Evolutionary conservation across 768 basidiomycete genomes (phyloP), one percentile per base, ranked within the genome.

Genomic region (Lanmaoa pseudosensibilis): DNA sequence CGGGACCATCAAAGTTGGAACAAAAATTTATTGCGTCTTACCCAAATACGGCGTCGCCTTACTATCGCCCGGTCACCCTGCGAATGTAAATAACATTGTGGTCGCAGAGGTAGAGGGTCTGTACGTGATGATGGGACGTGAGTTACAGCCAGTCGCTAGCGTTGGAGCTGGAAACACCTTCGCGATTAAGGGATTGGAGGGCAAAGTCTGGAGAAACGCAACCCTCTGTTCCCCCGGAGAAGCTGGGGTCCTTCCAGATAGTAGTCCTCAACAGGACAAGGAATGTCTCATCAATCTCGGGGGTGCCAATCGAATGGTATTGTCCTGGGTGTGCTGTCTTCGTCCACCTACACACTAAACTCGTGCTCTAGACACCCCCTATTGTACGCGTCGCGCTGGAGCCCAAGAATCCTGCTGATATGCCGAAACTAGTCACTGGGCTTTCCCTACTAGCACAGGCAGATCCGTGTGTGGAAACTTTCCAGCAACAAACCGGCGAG

Each of bases 121-220:
- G 50, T 99, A 98, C 72, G 83, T 90, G 47, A 98, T 99, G 93
- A 98, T 99, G 97, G 97, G 97, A 3, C 77, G 92, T 41, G 95
- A 98, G 67, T 79, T 99, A n/a, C 85, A 92, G 0, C 79, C 87
- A 0, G 92, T 96, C 3, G 78, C 90, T 21, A 78, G 77, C 57
- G 94, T 98, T 1, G 82, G 82, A 32, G 94, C 97, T 2, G 97
- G 97, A 9, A 95, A 96, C 67, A 90, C 95, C 5, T 98, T 98
- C 61, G 97, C 95, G 2, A 85, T 98, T 59, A 87, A 78, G 60
- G 96, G 97, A 0, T 72, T 98, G 54, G 92, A 91, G 65, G 92
- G 94, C 1, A 90, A 86, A 63, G 93, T 98, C 2, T 89, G 90
- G 82, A 78, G 96, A 55, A 94, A 84, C 65, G 94, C 91, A 2